Percentiles rank a stretch among this genome's conserved stretches.
Conservation (phyloP, 495 filamentous ascomycete genomes). For the Talaromyces adpressus region DNA sequence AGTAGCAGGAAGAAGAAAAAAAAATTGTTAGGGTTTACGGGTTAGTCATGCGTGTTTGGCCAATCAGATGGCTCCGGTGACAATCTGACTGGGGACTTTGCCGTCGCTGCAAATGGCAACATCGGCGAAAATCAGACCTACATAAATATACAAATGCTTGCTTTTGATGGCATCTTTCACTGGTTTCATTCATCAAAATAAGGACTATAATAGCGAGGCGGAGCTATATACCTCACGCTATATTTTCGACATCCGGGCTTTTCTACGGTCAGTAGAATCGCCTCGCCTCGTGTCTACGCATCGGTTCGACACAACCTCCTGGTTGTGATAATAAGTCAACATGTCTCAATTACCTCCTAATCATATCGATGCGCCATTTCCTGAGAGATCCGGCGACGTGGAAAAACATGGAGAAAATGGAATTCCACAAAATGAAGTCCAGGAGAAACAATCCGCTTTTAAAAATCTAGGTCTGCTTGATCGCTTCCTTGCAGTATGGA, state of each 20-base stretch:
- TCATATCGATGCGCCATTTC: background rate
- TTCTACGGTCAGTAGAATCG: background rate
- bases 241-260: background rate
- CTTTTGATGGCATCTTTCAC: background rate
- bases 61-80: background rate
- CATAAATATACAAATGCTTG: background rate
- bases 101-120: background rate
- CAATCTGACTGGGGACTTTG: background rate
- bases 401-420: conserved; percentile 7
- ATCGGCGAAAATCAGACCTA: background rate
- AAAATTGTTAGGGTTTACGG: background rate
- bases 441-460: conserved; percentile 28
- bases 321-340: background rate
- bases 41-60: background rate
- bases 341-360: background rate
- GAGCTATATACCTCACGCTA: background rate
- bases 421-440: background rate
- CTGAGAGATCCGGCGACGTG: background rate
- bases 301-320: background rate
- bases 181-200: no score
- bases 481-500: conserved; percentile 76
- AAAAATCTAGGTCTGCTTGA: conserved; percentile 61
- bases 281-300: background rate
- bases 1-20: background rate
- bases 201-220: no score